Conservation (phyloP, 805 yeast genomes). For the Ogataea haglerorum region DNA sequence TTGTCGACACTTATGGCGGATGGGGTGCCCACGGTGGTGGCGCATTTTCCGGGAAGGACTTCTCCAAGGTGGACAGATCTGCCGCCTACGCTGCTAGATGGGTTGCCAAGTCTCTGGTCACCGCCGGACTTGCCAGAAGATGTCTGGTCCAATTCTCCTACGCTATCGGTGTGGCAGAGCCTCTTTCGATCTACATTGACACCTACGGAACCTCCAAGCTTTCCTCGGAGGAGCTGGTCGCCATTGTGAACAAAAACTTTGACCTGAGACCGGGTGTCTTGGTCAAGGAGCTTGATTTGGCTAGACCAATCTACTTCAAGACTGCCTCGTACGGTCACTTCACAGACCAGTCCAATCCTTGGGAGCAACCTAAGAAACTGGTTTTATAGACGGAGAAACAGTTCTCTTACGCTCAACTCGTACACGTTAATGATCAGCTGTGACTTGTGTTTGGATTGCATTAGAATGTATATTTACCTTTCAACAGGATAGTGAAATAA, state of each 20-base stretch:
- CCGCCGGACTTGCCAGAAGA: conserved; percentile 94
- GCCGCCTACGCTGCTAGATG: conserved; percentile 99
- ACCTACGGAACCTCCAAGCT: conserved; percentile 96
- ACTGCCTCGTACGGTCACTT: conserved; percentile 99
- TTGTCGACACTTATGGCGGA: conserved; percentile 99
- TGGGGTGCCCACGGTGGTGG: conserved; percentile 99
- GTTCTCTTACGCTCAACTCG: conserved; percentile 32
- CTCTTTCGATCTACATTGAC: conserved; percentile 95
- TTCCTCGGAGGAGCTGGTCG: conserved; percentile 86
- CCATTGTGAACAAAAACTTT: conserved; percentile 87
- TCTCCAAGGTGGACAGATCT: conserved; percentile 99
- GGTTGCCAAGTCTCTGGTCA: conserved; percentile 98
- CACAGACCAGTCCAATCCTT: conserved; percentile 97
- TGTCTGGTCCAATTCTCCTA: conserved; percentile 97
- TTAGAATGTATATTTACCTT: conserved; percentile 23
- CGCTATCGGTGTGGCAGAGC: conserved; percentile 99
- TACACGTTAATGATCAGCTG: conserved; percentile 14
- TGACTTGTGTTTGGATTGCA: conserved; percentile 16
- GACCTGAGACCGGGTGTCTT: conserved; percentile 99
- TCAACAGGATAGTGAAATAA: conserved; percentile 24
- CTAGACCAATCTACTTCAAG: conserved; percentile 98
- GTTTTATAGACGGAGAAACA: conserved; percentile 41
- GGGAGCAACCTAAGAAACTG: conserved; percentile 95
- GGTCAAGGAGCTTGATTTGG: conserved; percentile 93
- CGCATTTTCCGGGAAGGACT: conserved; percentile 99